Evolutionary conservation across 2,329 filamentous ascomycete genomes (phyloP), one percentile per base, ranked within the genome.

Genomic region (Ilyonectria robusta): DNA sequence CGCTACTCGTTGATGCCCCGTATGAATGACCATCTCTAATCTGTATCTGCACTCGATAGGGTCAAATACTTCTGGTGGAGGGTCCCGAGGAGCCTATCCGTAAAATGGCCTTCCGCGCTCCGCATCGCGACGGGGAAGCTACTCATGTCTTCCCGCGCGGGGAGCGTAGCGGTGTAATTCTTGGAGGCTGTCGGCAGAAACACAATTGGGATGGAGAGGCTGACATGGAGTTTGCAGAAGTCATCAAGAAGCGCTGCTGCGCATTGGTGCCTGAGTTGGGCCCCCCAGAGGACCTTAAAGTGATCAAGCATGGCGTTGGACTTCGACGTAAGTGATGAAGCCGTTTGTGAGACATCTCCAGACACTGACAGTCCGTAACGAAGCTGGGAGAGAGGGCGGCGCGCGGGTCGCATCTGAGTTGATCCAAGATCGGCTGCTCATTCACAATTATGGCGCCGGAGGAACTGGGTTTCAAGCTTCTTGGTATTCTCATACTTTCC

Each of bases 131-230:
- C 59, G 80, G 79, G 21, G 78, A 81, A 19, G 81, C 79, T 0
- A 82, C 83, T 0, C 84, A 85, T 63, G 76, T 85, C 7, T 84
- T 85, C 66, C 83, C 82, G 3, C 77, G 84, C 3, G 78, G 80
- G 1, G 76, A 81, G 6, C 70, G 70, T 2, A 79, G 78, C 6
- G 79, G 78, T 3, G 70, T 80, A 11, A 72, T 81, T 2, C 73
- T 81, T 1, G 79, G 79, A 3, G 79, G 79, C 0, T 80, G 77
- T 54, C 70, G 78, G 17, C 68, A 78, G 35, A 74, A 80, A 40
- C 70, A 73, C 7, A 76, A 75, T n/a, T 81, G 79, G 79, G 70
- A 76, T 58, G 74, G 67, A 6, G 70, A 76, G 21, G 70, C 76
- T 1, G 77, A 78, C 65, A 51, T 72, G 17, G 74, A 76, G 21